Evolutionary conservation across 2,329 filamentous ascomycete species (phyloP).

Genomic region (Cercospora zeina): DNA sequence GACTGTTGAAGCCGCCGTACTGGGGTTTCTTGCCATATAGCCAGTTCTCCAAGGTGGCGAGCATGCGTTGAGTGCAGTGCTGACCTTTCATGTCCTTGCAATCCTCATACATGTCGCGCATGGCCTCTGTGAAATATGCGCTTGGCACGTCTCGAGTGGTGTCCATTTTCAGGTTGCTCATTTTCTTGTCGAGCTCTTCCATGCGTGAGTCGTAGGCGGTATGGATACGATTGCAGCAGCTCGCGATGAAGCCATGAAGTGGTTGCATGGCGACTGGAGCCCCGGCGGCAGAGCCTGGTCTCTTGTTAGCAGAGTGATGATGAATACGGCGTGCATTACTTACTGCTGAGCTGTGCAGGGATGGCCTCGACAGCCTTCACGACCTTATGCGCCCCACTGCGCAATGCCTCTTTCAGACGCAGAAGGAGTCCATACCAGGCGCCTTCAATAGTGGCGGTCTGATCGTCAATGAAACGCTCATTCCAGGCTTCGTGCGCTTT

Average conservation of each 20-base stretch:
- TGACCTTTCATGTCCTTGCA: slow-evolving; percentile 19
- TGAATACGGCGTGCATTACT: background rate
- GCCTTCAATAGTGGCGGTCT: slow-evolving; percentile 2
- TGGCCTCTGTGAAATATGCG: slow-evolving; percentile 25
- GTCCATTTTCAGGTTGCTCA: slow-evolving; percentile 25
- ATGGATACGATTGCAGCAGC: slow-evolving; percentile 16
- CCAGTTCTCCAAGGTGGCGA: background rate
- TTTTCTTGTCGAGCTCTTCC: slow-evolving; percentile 14
- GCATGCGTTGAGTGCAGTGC: slow-evolving; percentile 15
- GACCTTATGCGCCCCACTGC: background rate
- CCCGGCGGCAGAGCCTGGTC: background rate
- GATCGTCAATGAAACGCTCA: slow-evolving; percentile 25
- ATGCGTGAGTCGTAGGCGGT: background rate
- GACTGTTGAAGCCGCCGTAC: background rate
- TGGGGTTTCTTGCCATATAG: background rate
- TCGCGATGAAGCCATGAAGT: background rate
- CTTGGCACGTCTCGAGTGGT: slow-evolving; percentile 23
- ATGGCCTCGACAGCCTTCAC: slow-evolving; percentile 7
- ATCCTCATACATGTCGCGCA: slow-evolving; percentile 27
- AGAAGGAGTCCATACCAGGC: background rate
- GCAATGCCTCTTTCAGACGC: background rate
- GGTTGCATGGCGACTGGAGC: background rate
- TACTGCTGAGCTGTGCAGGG: slow-evolving; percentile 11
- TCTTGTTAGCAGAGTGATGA: background rate
- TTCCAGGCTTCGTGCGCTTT: slow-evolving; percentile 26